Base-by-base conservation (phyloP, 1,284 basidiomycete species). In the Cutaneotrichosporon sp. region DNA sequence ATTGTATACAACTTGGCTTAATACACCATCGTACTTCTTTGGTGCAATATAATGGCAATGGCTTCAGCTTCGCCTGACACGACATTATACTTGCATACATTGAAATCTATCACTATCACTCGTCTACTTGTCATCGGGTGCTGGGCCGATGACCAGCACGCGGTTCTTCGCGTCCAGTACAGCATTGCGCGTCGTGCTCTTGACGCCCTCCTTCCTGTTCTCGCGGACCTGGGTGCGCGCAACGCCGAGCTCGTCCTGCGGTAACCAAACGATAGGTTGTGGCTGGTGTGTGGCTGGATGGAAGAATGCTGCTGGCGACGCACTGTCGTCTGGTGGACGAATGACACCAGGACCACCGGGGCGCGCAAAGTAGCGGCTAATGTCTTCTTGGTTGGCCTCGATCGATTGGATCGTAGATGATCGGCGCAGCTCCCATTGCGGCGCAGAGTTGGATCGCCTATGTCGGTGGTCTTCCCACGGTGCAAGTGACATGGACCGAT, bases 211-310 rank as follows among this genome's bases (percentile, higher is more conserved):
- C 56, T 83, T 84, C 64, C 73, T 74, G 74, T 88, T 88, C 67
- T 80, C 85, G 65, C 79, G 75, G 69, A 86, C 85, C 80, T 93
- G 90, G 66, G 85, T 87, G 65, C 83, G 82, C 14, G 81, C 85
- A 55, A 92, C 71, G 0, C 90, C 90, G 4, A 89, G 81, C 52
- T 83, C 76, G 72, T 95, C 91, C 56, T 78, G 75, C 16, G 92
- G 90, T 57, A 96, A 79, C 93, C 93, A 96, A 40, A 96, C 81
- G 10, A 86, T 83, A 63, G 87, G 84, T 78, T 92, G 90, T 53
- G 88, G 86, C 60, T 88, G 85, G 57, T 88, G 86, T 14, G 87
- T 83, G 13, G 90, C 90, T n/a, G 91, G 91, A 71, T 92, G 92
- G 60, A 89, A 87, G 81, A 94, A 95, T 0, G 82, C 79, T 31